Evolutionary conservation across 2,329 filamentous ascomycete species (phyloP), one percentile per base, ranked within the genome.

Genomic region (Penicillium olsonii): DNA sequence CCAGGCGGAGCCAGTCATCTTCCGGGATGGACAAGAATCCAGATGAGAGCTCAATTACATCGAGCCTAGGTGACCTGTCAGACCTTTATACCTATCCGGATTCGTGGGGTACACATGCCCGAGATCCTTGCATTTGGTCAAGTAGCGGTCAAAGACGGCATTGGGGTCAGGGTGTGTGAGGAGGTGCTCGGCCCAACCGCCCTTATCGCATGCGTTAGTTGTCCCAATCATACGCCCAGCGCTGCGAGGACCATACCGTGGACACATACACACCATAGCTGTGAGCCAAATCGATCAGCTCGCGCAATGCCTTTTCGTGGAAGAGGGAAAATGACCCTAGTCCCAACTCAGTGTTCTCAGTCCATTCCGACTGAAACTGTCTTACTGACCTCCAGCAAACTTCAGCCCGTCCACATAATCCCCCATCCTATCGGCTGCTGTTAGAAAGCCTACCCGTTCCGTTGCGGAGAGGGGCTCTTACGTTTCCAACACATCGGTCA

Each of bases 341-440:
- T 11, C 26, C 5, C 3, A 9, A 40, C 14, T 54, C 17, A 55
- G 42, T 9, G 14, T 11, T 14, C 5, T n/a, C 20, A 15, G n/a
- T 8, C 9, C 31, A 11, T 8, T 5, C 2, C 14, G 15, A 17
- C 26, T 3, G 15, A 15, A 42, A 19, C 4, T 31, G 27, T 18
- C 6, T 8, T 35, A 10, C 56, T 42, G 17, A 68, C 72, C 75
- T 52, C 78, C 78, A 0, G 78, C 77, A 56, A 82, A 82, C 52
- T 82, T 81, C 39, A 83, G 68, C 0, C 79, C 79, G 56, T 82
- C 78, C 4, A 82, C 72, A 62, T 82, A 76, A 18, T 75, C 66
- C 0, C 77, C 78, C 78, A 81, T 80, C 3, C 74, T 78, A 52
- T 24, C 26, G 53, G 19, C 27, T 42, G 27, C 9, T 34, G 34